Evolutionary conservation across 1,139 yeast genomes (phyloP), one percentile per base, ranked within the genome.

Genomic region (Protomyces macrosporus): DNA sequence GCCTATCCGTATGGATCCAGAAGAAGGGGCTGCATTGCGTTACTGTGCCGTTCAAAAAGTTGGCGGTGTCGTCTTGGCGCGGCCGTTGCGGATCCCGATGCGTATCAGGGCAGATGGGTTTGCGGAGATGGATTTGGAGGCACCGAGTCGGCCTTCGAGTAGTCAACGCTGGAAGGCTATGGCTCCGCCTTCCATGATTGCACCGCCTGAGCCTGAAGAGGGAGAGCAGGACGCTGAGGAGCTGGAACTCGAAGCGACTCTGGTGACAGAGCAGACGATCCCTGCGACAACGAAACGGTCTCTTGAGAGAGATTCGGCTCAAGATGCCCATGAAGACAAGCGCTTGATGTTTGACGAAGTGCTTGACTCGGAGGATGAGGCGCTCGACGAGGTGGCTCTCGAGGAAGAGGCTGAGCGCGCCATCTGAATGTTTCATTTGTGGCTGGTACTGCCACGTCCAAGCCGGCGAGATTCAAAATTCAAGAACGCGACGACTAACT

Each of bases 1-100:
- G 9, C 51, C 52, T 4, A 16, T 33, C 10, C 42, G 45, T 10
- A 6, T 52, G 52, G 23, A 42, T 34, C 12, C 12, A n/a, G 35
- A 32, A 33, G 62, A 58, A 14, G 62, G 42, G 3, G 54, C 40
- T 9, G 61, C 45, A 9, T 14, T 57, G 9, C 62, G 62, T 5
- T 58, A 55, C 52, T 30, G 40, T 36, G 62, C 56, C 35, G 53
- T 58, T 4, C 62, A 58, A 23, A 58, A 58, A 16, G 53, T 42
- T 42, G 48, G 48, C 23, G 48, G 48, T 9, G 48, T 30, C 9
- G 16, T 42, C 30, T 16, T n/a, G 23, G 48, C 48, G 14, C 6
- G 30, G 32, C 48, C 48, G 7, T 32, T 5, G 48, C 30, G 48
- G 9, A 30, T 42, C 10, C 48, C 48, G 9, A 30, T 42, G 48